phyloP scores from a whole-genome alignment of 805 yeast species.

The Lipomyces chichibuensis region DNA sequence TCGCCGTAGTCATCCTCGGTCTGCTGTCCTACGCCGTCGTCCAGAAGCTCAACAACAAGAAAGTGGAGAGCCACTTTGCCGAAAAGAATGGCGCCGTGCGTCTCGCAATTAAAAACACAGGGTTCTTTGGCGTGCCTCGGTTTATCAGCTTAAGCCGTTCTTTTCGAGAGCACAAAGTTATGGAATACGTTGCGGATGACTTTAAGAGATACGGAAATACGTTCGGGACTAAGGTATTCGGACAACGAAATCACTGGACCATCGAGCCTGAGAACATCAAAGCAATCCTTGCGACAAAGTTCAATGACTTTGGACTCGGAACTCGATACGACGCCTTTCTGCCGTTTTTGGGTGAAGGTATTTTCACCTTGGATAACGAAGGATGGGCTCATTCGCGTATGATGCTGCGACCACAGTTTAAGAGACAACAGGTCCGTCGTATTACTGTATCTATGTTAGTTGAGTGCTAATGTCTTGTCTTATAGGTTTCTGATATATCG shows the following conservation, averaged over 20 bases:
- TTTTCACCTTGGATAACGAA: constrained; percentile 45
- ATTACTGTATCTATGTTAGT: background rate
- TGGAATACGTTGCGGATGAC: background rate
- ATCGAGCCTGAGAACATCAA: constrained; percentile 44
- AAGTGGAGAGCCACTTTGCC: background rate
- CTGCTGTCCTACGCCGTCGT: background rate
- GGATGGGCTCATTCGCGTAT: constrained; percentile 48
- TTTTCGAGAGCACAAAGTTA: background rate
- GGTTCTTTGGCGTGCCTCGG: background rate
- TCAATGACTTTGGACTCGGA: constrained; percentile 43
- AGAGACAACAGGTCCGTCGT: constrained; percentile 40
- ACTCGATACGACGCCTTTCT: constrained; percentile 38
- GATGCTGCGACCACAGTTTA: constrained; percentile 46
- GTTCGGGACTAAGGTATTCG: background rate
- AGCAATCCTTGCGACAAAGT: constrained; percentile 43
- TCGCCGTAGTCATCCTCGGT: background rate
- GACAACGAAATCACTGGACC: constrained; percentile 10
- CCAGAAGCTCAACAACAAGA: background rate
- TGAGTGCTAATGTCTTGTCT: background rate
- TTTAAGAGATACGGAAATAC: background rate
- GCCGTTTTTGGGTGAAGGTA: constrained; percentile 45
- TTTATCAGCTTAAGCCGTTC: background rate
- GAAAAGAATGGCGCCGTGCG: background rate
- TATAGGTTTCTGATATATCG: constrained; percentile 36
- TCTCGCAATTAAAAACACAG: background rate